phyloP scores from a whole-genome alignment of 1,284 basidiomycete species.

The Pyrrhoderma lamaoense region DNA sequence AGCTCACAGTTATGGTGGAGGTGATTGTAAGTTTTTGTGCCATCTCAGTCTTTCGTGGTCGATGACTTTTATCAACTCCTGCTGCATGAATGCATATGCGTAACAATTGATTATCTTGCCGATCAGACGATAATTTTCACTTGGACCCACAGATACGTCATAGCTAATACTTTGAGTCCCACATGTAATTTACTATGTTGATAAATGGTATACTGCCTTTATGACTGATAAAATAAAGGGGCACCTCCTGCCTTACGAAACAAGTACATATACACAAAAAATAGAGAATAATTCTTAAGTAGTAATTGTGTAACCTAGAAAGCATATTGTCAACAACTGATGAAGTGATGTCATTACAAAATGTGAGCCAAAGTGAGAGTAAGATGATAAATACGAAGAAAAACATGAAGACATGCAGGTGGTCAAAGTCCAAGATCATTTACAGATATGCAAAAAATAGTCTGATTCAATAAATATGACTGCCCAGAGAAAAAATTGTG shows the following conservation, averaged over 20 bases:
- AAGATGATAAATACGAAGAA: slow-evolving; percentile 1
- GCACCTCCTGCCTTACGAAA: not conserved
- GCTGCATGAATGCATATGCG: too few species aligned
- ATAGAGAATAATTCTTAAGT: too few species aligned
- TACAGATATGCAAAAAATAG: slow-evolving; percentile 1
- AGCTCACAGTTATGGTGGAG: slow-evolving; percentile 10
- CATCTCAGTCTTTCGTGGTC: too few species aligned
- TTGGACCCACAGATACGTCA: too few species aligned
- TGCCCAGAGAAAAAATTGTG: not conserved
- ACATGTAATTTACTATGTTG: too few species aligned
- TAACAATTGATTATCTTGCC: too few species aligned
- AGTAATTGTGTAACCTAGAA: too few species aligned
- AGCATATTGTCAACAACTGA: not conserved
- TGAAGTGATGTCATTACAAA: not conserved
- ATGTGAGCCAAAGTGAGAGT: not conserved
- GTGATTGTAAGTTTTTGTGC: not conserved
- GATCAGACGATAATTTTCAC: not conserved
- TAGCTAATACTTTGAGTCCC: too few species aligned
- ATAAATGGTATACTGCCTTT: too few species aligned
- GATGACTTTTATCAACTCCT: too few species aligned
- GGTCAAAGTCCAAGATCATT: slow-evolving; percentile 4
- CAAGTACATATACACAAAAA: not conserved
- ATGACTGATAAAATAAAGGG: too few species aligned
- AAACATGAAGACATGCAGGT: not conserved
- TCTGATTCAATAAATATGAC: slow-evolving; percentile 1